phyloP scores from a whole-genome alignment of 805 yeast genomes.

The Suhomyces sp. region DNA sequence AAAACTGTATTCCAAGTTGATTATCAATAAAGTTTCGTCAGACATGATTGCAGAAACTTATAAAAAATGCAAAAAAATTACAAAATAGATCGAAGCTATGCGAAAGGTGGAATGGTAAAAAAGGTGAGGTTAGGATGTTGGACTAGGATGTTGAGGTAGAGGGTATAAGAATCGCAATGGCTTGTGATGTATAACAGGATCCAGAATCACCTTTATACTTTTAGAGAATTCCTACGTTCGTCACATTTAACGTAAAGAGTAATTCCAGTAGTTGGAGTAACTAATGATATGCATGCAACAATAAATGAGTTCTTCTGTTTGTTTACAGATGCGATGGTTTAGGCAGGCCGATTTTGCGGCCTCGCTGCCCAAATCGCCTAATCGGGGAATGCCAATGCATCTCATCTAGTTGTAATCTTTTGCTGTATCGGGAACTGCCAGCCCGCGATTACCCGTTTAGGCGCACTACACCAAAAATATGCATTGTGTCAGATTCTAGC shows the following conservation, averaged over 20 bases:
- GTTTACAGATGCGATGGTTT: background rate
- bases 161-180: background rate
- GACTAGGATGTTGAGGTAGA: background rate
- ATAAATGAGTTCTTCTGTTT: background rate
- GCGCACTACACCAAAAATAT: background rate
- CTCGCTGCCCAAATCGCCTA: background rate
- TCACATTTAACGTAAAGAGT: slow-evolving; percentile 3
- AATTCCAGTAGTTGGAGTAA: background rate
- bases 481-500: background rate
- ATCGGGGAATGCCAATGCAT: background rate
- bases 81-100: background rate
- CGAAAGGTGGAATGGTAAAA: background rate
- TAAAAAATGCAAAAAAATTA: background rate
- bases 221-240: background rate
- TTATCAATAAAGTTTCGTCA: slow-evolving; percentile 15
- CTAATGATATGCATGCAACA: background rate
- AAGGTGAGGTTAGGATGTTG: background rate
- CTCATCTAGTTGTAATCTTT: background rate
- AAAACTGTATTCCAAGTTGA: slow-evolving; percentile 28
- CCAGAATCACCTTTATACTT: background rate
- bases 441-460: background rate
- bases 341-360: background rate
- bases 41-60: slow-evolving; percentile 1
- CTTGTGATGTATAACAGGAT: background rate
- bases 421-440: slow-evolving; percentile 1